Evolutionary conservation across 768 basidiomycete genomes (phyloP), one percentile per base, ranked within the genome.

Genomic region (Dentipellis fragilis): DNA sequence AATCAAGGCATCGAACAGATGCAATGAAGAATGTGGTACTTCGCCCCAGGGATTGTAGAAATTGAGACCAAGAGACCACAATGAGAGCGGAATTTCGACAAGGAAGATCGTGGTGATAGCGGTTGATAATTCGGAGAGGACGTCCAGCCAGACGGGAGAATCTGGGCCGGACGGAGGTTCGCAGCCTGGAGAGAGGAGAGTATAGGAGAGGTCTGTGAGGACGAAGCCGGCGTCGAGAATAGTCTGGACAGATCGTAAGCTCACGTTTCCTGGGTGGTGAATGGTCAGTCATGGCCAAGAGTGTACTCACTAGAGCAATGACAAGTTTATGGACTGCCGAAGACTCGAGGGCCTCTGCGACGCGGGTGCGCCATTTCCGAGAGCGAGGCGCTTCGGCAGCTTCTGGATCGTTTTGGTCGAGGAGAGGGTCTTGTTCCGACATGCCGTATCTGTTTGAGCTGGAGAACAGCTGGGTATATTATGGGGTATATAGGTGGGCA

Each of bases 81-180:
- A 56, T 1, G 80, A 71, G 48, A 87, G 57, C 2, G 89, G 85
- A 52, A 92, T 86, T 80, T 92, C 90, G 58, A 83, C 23, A 35
- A 92, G 66, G 77, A 92, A 91, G 65, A 87, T 64, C 4, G 79
- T 76, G 55, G 84, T 88, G 51, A 92, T 90, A 48, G 52, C 65
- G 40, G 87, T 75, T 4, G 88, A 90, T 52, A 85, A 68, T 54
- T 78, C 72, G 7, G 83, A 69, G 36, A 89, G 69, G 34, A 82
- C 67, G 58, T 80, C 76, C 10, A 91, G 76, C 85, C 85, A 89
- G 19, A 63, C 39, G 1, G 85, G 85, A 16, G 65, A 63, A 12
- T 78, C 77, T 23, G 74, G 69, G 52, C 59, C 69, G 60, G 69
- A 70, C 6, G 67, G 57, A 3, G 74, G 70, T 9, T 67, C 66